Evolutionary conservation across 106 monocot species (phyloP).

Genomic region (Apostasia shenzhenica): DNA sequence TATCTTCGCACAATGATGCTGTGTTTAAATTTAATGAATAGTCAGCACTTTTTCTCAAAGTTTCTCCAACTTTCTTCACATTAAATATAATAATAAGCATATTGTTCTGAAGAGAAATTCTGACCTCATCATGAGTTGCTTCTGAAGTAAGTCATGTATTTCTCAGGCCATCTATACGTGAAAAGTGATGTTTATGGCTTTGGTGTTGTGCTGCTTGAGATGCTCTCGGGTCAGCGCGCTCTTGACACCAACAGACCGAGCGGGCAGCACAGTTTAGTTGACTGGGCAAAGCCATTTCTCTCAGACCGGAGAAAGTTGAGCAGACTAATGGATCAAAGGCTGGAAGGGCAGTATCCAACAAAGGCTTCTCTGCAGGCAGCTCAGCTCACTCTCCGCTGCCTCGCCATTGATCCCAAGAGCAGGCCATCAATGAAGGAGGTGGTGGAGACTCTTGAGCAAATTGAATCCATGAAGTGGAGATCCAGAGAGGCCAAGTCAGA

Average conservation of each 20-base stretch:
- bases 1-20: background rate
- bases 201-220: conserved; percentile 68
- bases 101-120: background rate
- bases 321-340: conserved; percentile 44
- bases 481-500: background rate
- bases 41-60: background rate
- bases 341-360: conserved; percentile 48
- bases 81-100: background rate
- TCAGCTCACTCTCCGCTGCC: conserved; percentile 38
- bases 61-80: background rate
- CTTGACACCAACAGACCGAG: conserved; percentile 39
- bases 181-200: conserved; percentile 86
- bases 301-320: conserved; percentile 35
- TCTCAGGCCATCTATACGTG: conserved; percentile 61
- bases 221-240: conserved; percentile 52
- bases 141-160: background rate
- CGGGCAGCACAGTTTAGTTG: conserved; percentile 43
- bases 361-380: conserved; percentile 46
- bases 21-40: background rate
- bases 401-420: conserved; percentile 44
- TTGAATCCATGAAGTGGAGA: conserved; percentile 23
- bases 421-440: conserved; percentile 69
- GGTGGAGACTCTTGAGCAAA: conserved; percentile 34
- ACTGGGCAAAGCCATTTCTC: conserved; percentile 52
- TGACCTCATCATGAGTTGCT: background rate